Base-by-base conservation (phyloP, 1,284 basidiomycete genomes). In the Tilletia walkeri region DNA sequence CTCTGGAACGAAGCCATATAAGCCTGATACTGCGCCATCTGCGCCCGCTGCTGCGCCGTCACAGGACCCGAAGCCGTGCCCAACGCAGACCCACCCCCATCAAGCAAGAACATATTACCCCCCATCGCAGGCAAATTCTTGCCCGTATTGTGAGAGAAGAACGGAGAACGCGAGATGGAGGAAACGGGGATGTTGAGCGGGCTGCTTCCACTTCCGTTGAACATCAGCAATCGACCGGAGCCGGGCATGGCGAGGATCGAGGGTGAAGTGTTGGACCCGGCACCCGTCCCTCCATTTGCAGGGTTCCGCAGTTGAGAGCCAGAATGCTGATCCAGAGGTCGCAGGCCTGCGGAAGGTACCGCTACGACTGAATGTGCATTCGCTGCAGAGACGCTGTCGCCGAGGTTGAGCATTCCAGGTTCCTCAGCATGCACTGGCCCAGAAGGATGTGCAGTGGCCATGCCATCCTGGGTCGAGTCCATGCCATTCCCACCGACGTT, bases 1-100 rank as follows among this genome's bases (percentile, higher is more conserved):
- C 59, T 63, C 59, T 63, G 59, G 59, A 63, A 63, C 34, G 59
- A 63, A 20, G 59, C 34, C 38, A 63, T 38, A 39, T 63, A 63
- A 36, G 59, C 59, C 36, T 63, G 59, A 18, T 63, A 63, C 59
- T 63, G 59, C 38, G 30, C 59, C 16, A 63, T 34, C 36, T 63
- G 59, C 14, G 59, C 59, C n/a, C 59, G 3, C 59, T 63, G 59
- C 36, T 63, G 59, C 34, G 59, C 36, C 14, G 59, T 63, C 12
- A 63, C 38, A 7, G 59, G 59, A 18, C 59, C 59, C n/a, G 30
- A 34, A 38, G 38, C 59, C 18, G 59, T 63, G 3, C 59, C 59
- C 12, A 63, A 20, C 34, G 59, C 59, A 39, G 30, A 36, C 14
- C 59, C 59, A 6, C 59, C 59, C 12, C 59, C 59, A 16, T 63